Percentiles rank a stretch among this genome's conserved stretches.
Conservation (phyloP, 2,329 filamentous ascomycete genomes). For the Colletotrichum tamarilloi region DNA sequence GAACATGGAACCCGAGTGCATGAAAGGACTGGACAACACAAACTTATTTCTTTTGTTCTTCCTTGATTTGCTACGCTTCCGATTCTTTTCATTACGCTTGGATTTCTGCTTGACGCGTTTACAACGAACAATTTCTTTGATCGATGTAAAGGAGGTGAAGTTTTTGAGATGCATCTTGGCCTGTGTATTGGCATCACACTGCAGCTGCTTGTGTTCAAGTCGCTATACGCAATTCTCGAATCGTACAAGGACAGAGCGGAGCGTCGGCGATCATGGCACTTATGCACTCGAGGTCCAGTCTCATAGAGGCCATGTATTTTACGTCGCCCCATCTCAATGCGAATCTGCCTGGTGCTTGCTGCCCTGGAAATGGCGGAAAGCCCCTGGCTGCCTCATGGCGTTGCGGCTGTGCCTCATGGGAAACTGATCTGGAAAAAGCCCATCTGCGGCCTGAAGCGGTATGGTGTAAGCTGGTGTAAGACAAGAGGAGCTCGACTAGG, state of each 20-base stretch:
- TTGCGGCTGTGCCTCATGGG: background rate
- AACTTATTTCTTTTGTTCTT: background rate
- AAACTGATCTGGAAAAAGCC: conserved; percentile 2
- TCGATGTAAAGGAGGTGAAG: background rate
- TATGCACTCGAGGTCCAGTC: background rate
- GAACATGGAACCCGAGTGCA: background rate
- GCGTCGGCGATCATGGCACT: background rate
- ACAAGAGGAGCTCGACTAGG: background rate
- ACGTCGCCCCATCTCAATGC: background rate
- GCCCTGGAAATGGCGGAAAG: background rate
- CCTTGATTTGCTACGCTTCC: background rate
- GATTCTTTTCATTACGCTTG: background rate
- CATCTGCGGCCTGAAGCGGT: background rate
- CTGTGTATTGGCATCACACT: background rate
- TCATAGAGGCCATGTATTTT: background rate
- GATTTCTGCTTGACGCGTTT: background rate
- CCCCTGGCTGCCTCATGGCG: background rate
- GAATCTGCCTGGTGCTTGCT: background rate
- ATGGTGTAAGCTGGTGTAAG: too few relatives aligned
- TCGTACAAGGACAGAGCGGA: background rate
- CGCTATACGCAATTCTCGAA: too few relatives aligned
- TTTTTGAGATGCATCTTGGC: background rate
- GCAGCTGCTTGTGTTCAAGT: background rate
- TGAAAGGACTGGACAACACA: background rate
- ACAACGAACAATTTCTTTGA: background rate